Evolutionary conservation across 2,329 filamentous ascomycete genomes (phyloP).

Genomic region (Pseudocercospora macadamiae): DNA sequence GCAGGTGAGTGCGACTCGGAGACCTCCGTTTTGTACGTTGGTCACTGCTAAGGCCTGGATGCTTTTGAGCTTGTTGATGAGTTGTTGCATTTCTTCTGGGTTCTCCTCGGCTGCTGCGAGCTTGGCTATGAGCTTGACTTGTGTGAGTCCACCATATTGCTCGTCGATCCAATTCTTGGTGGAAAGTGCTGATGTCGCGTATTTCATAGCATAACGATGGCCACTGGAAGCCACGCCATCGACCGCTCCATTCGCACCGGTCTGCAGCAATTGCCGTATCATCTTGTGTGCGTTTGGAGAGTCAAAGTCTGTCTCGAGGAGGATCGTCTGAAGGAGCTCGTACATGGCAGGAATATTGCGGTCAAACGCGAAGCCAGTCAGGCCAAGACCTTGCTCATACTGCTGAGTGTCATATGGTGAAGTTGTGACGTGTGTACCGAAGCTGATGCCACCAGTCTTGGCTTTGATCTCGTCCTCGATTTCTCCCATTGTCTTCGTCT

Average conservation of each 20-base stretch:
- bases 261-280: constrained; percentile 83
- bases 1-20: constrained; percentile 85
- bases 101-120: constrained; percentile 77
- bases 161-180: constrained; percentile 73
- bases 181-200: constrained; percentile 79
- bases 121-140: constrained; percentile 80
- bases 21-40: constrained; percentile 56
- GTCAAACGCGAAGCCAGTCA: constrained; percentile 86
- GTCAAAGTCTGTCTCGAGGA: constrained; percentile 88
- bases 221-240: constrained; percentile 91
- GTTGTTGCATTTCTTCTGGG: constrained; percentile 65
- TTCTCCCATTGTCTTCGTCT: constrained; percentile 86
- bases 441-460: constrained; percentile 87
- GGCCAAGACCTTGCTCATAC: constrained; percentile 78
- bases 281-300: constrained; percentile 77
- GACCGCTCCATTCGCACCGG: constrained; percentile 83
- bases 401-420: constrained; percentile 71
- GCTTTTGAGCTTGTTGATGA: constrained; percentile 70
- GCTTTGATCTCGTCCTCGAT: constrained; percentile 95
- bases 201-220: constrained; percentile 81
- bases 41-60: constrained; percentile 80
- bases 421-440: constrained; percentile 80
- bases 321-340: constrained; percentile 75
- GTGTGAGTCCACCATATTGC: constrained; percentile 86
- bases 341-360: constrained; percentile 91